Conservation (phyloP, 169 alveolate genomes). For the Pseudocohnilembus persalinus region DNA sequence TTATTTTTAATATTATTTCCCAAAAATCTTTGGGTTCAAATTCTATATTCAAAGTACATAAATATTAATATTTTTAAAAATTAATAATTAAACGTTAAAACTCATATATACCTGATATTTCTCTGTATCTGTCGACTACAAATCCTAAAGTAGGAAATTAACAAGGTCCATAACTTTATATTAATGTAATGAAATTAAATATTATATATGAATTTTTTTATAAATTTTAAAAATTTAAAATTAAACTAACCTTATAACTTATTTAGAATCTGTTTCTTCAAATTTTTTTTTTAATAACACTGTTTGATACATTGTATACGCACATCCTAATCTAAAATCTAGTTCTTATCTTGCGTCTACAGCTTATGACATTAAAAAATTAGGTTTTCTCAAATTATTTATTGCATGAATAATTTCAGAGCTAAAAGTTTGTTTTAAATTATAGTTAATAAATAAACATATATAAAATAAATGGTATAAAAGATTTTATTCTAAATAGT, state of each 20-base stretch:
- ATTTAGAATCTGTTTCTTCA: constrained; percentile 22
- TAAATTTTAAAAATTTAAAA: no score
- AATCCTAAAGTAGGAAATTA: constrained; percentile 99
- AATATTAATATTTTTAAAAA: constrained; percentile 43
- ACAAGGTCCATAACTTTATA: constrained; percentile 98
- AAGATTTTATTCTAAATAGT: no score
- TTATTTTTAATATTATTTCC: not conserved
- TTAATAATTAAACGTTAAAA: constrained; percentile 93
- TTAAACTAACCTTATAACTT: constrained; percentile 27
- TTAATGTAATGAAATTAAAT: constrained; percentile 21
- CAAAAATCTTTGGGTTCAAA: not conserved
- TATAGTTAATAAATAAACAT: no score
- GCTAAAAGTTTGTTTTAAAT: not conserved
- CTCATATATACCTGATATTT: constrained; percentile 87
- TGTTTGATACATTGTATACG: constrained; percentile 93
- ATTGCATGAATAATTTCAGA: constrained; percentile 51
- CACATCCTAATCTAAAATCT: constrained; percentile 95
- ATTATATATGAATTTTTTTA: no score
- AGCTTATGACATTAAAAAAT: constrained; percentile 88
- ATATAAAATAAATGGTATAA: no score
- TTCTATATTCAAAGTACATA: no score
- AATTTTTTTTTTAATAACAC: constrained; percentile 64
- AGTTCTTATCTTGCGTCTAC: constrained; percentile 93
- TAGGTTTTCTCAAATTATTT: constrained; percentile 83
- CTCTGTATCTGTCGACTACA: constrained; percentile 94